Evolutionary conservation across 441 rosid species (phyloP).

Genomic region (Flueggea neowawraea): DNA sequence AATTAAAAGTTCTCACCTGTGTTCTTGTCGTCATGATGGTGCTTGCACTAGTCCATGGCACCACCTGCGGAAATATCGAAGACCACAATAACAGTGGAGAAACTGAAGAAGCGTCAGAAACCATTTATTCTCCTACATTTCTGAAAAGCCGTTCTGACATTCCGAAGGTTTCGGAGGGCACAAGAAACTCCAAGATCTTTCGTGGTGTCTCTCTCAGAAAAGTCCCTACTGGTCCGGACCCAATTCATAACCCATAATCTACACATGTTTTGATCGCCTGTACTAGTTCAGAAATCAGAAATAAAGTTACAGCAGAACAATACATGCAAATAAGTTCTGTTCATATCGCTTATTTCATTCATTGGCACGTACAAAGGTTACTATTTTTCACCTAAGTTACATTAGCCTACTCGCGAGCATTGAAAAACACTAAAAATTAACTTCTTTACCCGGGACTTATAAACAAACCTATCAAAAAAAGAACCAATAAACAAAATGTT

Average conservation of each 20-base stretch:
- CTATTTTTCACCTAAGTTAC: too few species aligned
- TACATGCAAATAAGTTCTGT: too few species aligned
- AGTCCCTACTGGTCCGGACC: conserved; percentile 39
- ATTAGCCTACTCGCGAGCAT: too few species aligned
- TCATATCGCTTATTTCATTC: too few species aligned
- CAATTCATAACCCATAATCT: conserved; percentile 29
- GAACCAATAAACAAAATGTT: too few species aligned
- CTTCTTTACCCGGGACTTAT: too few species aligned
- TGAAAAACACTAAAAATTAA: too few species aligned
- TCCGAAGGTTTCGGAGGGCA: conserved; percentile 3
- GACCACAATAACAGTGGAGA: background rate
- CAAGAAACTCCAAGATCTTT: background rate
- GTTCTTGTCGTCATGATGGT: conserved; percentile 18
- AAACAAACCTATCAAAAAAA: too few species aligned
- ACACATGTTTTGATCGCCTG: background rate
- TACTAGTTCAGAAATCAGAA: background rate
- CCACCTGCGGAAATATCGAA: conserved; percentile 17
- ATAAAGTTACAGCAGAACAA: too few species aligned
- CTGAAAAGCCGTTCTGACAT: conserved; percentile 19
- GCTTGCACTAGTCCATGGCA: conserved; percentile 13
- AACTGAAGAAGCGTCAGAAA: conserved; percentile 3
- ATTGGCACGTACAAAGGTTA: too few species aligned
- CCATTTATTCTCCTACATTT: conserved; percentile 20
- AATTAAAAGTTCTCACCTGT: conserved; percentile 11
- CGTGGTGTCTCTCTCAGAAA: conserved; percentile 25